Evolutionary conservation across 2,329 filamentous ascomycete species (phyloP), one percentile per base, ranked within the genome.

Genomic region (Leptographium wingfieldii): DNA sequence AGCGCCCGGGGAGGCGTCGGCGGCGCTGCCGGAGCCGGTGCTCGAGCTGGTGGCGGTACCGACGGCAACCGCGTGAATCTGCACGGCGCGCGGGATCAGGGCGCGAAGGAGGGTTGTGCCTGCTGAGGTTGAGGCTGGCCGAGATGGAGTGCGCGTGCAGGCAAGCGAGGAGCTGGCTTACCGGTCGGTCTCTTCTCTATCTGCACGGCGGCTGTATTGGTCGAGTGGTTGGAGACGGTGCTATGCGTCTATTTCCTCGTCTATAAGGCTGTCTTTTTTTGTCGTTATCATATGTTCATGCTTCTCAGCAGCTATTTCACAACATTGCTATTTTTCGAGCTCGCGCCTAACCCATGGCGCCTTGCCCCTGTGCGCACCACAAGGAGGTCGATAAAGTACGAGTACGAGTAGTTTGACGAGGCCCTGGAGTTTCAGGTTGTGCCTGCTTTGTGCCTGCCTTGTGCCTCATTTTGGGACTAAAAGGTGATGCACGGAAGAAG

Each of bases 41-140:
- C 83, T 72, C 73, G 84, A 69, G 57, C 56, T 9, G 64, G 64
- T 12, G 64, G 60, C 0, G 75, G 77, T 69, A 74, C 80, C 60
- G 80, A 88, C 71, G 82, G 92, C 74, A 79, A 88, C 68, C 82
- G 91, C 66, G 91, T 97, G 64, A 95, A 94, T 72, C 76, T 96
- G 67, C 86, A 84, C 56, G 87, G 87, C 57, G 82, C 86, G 55
- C 80, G 83, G 67, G 85, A 90, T 64, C 81, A 82, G 65, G 85
- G 83, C n/a, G 83, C 87, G 56, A 95, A 95, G 77, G 91, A 96
- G 69, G 87, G 88, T 53, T 97, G 92, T 73, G 92, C 91, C 69
- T 97, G 92, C 76, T 97, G 46, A n/a, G 27, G 52, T 6, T 16
- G 25, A 43, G 7, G 29, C 19, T 4, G 35, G 27, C 16, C 31